Evolutionary conservation across 768 basidiomycete genomes (phyloP).

Genomic region (Dioszegia hungarica): DNA sequence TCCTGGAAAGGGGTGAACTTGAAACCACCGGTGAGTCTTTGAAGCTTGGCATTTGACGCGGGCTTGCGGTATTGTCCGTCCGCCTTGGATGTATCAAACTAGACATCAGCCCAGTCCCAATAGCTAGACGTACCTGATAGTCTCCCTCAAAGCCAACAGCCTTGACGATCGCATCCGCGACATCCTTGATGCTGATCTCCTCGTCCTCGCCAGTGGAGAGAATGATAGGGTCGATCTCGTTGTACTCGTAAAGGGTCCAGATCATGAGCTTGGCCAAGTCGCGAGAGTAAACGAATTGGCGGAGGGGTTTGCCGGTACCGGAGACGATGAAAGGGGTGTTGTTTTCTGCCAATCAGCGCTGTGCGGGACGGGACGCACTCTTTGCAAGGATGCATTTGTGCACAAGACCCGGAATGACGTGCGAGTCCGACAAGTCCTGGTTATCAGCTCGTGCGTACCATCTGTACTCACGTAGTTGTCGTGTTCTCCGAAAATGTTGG

Average conservation of each 20-base stretch:
- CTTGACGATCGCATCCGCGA: constrained; percentile 85
- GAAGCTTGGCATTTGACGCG: constrained; percentile 82
- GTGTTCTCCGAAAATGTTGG: constrained; percentile 90
- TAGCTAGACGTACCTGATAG: constrained; percentile 57
- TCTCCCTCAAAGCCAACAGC: constrained; percentile 73
- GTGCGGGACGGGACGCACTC: constrained; percentile 54
- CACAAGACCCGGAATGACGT: constrained; percentile 89
- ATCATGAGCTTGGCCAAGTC: constrained; percentile 94
- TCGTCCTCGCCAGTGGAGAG: constrained; percentile 89
- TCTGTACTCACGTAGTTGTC: constrained; percentile 65
- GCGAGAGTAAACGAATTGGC: constrained; percentile 97
- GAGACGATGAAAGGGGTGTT: constrained; percentile 78
- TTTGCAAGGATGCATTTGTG: constrained; percentile 91
- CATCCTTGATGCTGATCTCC: constrained; percentile 85
- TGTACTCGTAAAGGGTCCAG: constrained; percentile 67
- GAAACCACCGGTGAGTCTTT: constrained; percentile 66
- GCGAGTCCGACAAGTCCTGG: constrained; percentile 81
- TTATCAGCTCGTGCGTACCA: neutral
- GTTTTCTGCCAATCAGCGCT: constrained; percentile 57
- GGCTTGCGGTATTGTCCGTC: constrained; percentile 97
- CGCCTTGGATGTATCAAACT: constrained; percentile 79
- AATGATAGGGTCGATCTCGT: constrained; percentile 88
- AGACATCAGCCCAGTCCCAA: neutral
- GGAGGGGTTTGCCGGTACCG: constrained; percentile 83
- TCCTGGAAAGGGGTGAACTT: constrained; percentile 78